phyloP scores from a whole-genome alignment of 352 stramenopile species.

The Phytophthora hybrid region DNA sequence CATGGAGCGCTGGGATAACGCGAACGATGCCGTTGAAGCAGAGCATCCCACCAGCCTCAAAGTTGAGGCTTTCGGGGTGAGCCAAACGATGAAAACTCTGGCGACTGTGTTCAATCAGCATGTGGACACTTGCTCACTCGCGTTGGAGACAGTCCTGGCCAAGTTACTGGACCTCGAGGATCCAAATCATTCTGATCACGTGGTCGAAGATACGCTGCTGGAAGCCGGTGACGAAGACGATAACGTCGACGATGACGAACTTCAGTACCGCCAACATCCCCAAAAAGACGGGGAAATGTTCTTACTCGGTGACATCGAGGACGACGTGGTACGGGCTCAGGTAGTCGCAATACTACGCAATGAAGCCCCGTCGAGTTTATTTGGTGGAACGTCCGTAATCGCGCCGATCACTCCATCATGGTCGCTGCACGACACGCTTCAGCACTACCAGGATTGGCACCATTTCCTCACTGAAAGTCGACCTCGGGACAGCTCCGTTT shows the following conservation, averaged over 20 bases:
- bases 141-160: conserved; percentile 14
- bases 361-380: conserved; percentile 20
- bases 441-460: conserved; percentile 38
- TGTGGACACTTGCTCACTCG: conserved; percentile 1
- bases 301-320: conserved; percentile 24
- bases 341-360: conserved; percentile 31
- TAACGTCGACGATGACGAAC: conserved; percentile 1
- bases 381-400: not conserved
- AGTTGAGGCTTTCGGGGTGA: not conserved
- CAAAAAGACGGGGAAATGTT: not conserved
- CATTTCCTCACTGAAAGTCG: conserved; percentile 2
- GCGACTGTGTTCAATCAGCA: conserved; percentile 25
- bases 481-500: not conserved
- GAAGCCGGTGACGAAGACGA: conserved; percentile 11
- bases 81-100: conserved; percentile 3
- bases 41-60: too few species aligned
- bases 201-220: not conserved
- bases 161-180: conserved; percentile 1
- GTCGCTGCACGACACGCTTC: conserved; percentile 37
- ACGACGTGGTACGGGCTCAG: conserved; percentile 13
- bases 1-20: not conserved
- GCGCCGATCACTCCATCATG: conserved; percentile 5
- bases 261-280: conserved; percentile 1
- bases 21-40: not conserved
- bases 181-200: too few species aligned